These are phyloP conservation scores for Dothideomycetidae sp. DNA, from an alignment of 2,329 filamentous ascomycete genomes.

Conservation along the genomic window DNA sequence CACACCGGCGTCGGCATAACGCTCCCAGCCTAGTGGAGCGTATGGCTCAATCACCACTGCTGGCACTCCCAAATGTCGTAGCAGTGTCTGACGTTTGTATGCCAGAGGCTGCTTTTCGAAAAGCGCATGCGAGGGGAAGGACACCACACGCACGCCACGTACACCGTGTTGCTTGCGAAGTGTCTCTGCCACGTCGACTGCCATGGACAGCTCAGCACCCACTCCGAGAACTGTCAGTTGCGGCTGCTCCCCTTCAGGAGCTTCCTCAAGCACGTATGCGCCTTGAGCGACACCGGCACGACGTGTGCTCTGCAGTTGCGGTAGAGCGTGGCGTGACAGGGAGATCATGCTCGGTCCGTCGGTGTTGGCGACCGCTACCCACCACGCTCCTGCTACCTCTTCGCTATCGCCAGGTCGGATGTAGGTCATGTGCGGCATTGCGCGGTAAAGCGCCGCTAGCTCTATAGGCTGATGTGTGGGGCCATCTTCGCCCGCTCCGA, in stretches of 20 bases:
- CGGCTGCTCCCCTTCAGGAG: conserved; percentile 14
- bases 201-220: conserved; percentile 31
- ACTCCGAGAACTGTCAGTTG: conserved; percentile 31
- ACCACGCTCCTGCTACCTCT: conserved; percentile 43
- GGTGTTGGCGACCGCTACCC: conserved; percentile 31
- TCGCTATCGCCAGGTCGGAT: conserved; percentile 46
- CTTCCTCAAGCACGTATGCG: conserved; percentile 22
- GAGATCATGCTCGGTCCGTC: conserved; percentile 36
- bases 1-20: conserved; percentile 44
- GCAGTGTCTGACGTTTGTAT: conserved; percentile 19
- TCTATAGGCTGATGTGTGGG: conserved; percentile 50
- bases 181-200: conserved; percentile 24
- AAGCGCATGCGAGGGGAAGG: conserved; percentile 32
- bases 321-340: conserved; percentile 29
- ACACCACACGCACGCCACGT: conserved; percentile 28
- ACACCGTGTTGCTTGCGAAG: conserved; percentile 23
- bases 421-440: conserved; percentile 49
- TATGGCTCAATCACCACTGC: conserved; percentile 48
- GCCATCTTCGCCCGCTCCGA: conserved; percentile 46
- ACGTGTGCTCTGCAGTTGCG: conserved; percentile 19
- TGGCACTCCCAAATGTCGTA: not conserved
- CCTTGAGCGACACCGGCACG: conserved; percentile 20
- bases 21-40: conserved; percentile 43
- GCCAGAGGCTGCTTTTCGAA: conserved; percentile 29
- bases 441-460: conserved; percentile 42